Evolutionary conservation across 192 early-diverging fungal genomes (phyloP).

Genomic region (Dissophora globulifera): DNA sequence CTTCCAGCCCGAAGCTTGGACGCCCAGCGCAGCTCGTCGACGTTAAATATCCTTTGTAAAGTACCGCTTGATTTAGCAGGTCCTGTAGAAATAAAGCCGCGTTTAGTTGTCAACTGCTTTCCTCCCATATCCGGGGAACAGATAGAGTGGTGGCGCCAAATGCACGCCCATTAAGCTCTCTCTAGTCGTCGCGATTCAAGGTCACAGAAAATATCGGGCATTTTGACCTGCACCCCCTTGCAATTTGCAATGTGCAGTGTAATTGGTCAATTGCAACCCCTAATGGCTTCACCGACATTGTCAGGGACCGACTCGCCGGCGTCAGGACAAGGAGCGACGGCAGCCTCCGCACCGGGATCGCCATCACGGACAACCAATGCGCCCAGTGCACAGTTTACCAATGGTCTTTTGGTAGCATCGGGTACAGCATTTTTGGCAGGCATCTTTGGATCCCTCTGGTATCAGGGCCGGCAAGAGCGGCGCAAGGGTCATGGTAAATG

Average conservation of each 20-base stretch:
- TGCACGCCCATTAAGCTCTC: too few relatives aligned
- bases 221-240: too few relatives aligned
- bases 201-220: too few relatives aligned
- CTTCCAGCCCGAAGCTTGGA: conserved; percentile 45
- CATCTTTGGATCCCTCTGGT: conserved; percentile 52
- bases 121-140: too few relatives aligned
- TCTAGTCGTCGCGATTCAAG: too few relatives aligned
- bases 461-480: conserved; percentile 39
- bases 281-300: not conserved
- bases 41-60: not conserved
- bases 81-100: too few relatives aligned
- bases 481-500: conserved; percentile 33
- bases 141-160: too few relatives aligned
- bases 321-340: not conserved
- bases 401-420: conserved; percentile 42
- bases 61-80: too few relatives aligned
- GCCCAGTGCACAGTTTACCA: conserved; percentile 43
- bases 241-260: too few relatives aligned
- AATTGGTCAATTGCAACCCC: too few relatives aligned
- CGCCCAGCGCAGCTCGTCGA: conserved; percentile 36
- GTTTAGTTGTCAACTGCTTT: too few relatives aligned
- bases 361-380: conserved; percentile 12
- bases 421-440: conserved; percentile 42
- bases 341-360: not conserved
- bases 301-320: not conserved